Base-by-base conservation (phyloP, 495 filamentous ascomycete species). In the Penicillium atrosanguineum region DNA sequence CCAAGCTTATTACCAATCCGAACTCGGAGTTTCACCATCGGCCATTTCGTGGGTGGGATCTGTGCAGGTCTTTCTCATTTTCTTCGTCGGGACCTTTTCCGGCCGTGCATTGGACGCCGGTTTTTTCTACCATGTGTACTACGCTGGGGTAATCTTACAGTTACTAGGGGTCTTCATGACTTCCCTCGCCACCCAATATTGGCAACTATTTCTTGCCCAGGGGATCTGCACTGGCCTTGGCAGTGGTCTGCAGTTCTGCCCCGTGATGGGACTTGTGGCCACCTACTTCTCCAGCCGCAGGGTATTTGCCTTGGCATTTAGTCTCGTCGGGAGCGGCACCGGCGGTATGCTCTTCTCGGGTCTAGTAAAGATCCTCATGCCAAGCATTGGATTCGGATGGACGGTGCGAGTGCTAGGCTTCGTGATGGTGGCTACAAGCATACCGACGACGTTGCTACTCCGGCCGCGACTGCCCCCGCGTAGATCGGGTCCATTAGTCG, bases 391-490 rank as follows among this genome's bases (percentile, higher is more conserved):
- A n/a, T 92, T 90, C 62, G 60, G 70, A 1, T 89, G 87, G 87
- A 85, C 87, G 0, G 75, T 90, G 21, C 76, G 87, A 16, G 65
- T 31, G 7, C 74, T 88, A 39, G 89, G 79, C 0, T 84, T 90
- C 57, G 75, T 92, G 36, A 80, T 84, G 65, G 59, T 89, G 0
- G 74, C 23, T 23, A 23, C 23, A 5, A 23, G 23, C 23, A 23
- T 23, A 23, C 23, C 23, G 23, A 23, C 23, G 23, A 23, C 23
- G 23, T 5, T 23, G 23, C 23, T 23, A 23, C 23, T 23, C 5
- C 31, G 53, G 85, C 70, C 82, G 5, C 72, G 85, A 16, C 61
- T 87, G 1, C 81, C 78, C n/a, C 11, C 28, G 11, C 28, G 28
- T 6, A 31, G 11, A 6, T 79, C 84, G 0, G 85, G 85, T 1